phyloP scores from a whole-genome alignment of 192 early-diverging fungal species.

The Diversispora eburnea region DNA sequence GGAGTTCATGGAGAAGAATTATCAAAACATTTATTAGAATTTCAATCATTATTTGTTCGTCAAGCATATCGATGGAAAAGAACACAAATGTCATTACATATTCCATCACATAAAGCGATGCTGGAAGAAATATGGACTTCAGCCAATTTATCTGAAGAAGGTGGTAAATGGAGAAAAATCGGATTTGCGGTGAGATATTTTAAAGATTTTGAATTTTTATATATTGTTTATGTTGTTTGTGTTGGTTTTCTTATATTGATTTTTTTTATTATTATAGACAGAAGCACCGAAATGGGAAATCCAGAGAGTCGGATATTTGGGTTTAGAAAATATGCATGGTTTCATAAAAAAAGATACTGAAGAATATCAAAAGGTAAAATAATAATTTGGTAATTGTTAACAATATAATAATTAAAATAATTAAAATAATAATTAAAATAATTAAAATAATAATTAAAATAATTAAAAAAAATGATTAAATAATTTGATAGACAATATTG shows the following conservation, averaged over 20 bases:
- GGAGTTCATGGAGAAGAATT: constrained; percentile 62
- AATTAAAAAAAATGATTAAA: constrained; percentile 9
- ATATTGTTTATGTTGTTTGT: not conserved
- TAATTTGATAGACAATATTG: constrained; percentile 38
- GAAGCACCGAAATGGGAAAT: constrained; percentile 61
- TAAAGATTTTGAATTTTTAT: not conserved
- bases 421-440: not conserved
- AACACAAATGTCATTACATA: constrained; percentile 46
- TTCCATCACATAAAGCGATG: constrained; percentile 46
- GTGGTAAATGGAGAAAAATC: constrained; percentile 57
- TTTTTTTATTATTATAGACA: constrained; percentile 40
- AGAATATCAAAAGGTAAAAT: constrained; percentile 41
- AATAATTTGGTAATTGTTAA: not conserved
- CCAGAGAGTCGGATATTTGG: constrained; percentile 57
- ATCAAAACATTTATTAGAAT: constrained; percentile 56
- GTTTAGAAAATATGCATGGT: constrained; percentile 56
- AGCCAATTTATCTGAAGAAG: constrained; percentile 42
- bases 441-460: not conserved
- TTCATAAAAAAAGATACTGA: constrained; percentile 50
- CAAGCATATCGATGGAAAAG: constrained; percentile 54
- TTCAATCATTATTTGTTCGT: constrained; percentile 57
- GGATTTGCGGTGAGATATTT: constrained; percentile 58
- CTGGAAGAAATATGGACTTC: constrained; percentile 56
- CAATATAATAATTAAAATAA: not conserved
- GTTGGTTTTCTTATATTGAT: no score